Evolutionary conservation across 2,329 filamentous ascomycete genomes (phyloP), one percentile per base, ranked within the genome.

Genomic region (Monascus ruber): DNA sequence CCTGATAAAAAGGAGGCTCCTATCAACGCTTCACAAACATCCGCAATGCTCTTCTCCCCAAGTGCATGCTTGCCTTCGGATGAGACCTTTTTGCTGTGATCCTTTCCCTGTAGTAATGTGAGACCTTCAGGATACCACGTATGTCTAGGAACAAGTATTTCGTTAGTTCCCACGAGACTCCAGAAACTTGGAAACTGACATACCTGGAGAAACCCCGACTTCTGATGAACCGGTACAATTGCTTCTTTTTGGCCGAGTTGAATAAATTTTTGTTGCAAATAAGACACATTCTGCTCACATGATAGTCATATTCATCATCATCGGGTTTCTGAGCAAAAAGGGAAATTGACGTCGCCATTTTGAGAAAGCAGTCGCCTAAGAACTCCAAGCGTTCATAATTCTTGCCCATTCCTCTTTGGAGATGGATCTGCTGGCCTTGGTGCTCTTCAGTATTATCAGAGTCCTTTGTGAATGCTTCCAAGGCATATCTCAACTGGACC

Each of bases 331-430:
- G 72, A 1, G 82, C 81, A 55, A 83, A 96, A 0, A 94, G 70
- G 0, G 87, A 80, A 38, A 98, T 87, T 0, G 88, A 89, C 0
- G 89, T 95, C 7, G 85, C 85, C 80, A 95, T 89, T 63, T 98
- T 98, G 42, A 98, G 71, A 53, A 95, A 94, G 28, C 82, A 84
- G 58, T 98, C 91, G 0, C 91, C 91, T 2, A 96, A 71, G 43
- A 95, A 94, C 53, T 98, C 91, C 0, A 96, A 72, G 8, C 91
- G 77, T 59, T 98, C 91, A 52, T 98, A 98, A 50, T 96, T 96
- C 31, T 81, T 81, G 1, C 87, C 86, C 86, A 94, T 94, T 2
- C 87, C 88, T 35, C 74, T 69, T 50, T 87, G 83, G 35, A 88
- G 79, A 48, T 87, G 84, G 38, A 85, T 63, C 31, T 83, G 76